Base-by-base conservation (phyloP, 2,329 filamentous ascomycete genomes). In the Colletotrichum sp. region DNA sequence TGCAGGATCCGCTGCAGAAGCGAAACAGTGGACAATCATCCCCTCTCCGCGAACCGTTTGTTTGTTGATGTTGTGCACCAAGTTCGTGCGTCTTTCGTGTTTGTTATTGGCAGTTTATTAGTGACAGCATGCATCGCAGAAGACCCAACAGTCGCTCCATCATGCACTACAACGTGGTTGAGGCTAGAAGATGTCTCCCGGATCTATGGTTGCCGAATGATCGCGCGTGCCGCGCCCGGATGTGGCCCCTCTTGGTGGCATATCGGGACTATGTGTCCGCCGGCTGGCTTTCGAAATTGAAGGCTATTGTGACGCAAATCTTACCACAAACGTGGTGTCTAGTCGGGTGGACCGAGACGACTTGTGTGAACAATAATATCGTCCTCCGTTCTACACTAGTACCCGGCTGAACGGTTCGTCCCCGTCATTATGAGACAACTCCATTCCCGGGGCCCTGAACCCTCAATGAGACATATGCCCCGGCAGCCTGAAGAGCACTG, bases 351-450 rank as follows among this genome's bases (percentile, higher is more conserved):
- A 24, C 66, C 30, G 52, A 26, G 36, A 39, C 57, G 36, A 30
- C 16, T 21, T 21, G 28, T 48, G 15, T 52, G 39, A 30, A 52
- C 34, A 28, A 24, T 60, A n/a, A 65, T 34, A 30, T 32, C 10
- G 26, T 64, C 43, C n/a, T 48, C 8, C 21, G 43, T 34, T 21
- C 26, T 55, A 48, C 55, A 24, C 32, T 52, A 28, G 21, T 61
- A 65, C 21, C 73, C 70, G 66, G 55, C 30, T 32, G 28, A 26
- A 52, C 64, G 73, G 73, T 39, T 73, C 70, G 64, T 36, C 69
- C 57, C 64, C 43, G 28, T 67, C 55, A 32, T 60, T 67, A 18
- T 60, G 57, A 68, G 70, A 75, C 69, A 43, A 34, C n/a, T 26
- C 64, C 64, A 68, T 64, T 64, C 26, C 70, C 43, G 43, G 63